Evolutionary conservation across 2,329 filamentous ascomycete species (phyloP).

Genomic region (Colletotrichum destructivum): DNA sequence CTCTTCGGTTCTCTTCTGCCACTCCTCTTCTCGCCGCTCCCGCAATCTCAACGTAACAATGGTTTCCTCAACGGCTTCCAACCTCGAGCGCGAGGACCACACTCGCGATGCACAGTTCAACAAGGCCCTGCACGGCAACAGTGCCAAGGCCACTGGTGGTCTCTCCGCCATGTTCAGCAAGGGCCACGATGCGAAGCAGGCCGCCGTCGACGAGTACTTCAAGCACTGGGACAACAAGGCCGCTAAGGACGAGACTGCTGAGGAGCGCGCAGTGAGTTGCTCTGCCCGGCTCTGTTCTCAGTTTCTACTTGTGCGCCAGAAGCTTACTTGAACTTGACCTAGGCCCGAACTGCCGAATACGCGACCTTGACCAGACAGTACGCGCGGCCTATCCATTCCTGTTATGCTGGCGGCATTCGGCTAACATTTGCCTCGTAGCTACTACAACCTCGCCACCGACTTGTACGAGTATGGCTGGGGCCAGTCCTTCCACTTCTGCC

Average conservation of each 20-base stretch:
- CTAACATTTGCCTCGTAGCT: constrained; percentile 64
- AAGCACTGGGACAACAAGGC: constrained; percentile 91
- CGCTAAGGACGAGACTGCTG: constrained; percentile 78
- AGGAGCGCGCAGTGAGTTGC: constrained; percentile 77
- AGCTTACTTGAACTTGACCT: constrained; percentile 40
- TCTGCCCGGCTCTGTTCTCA: constrained; percentile 23
- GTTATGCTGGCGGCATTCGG: background rate
- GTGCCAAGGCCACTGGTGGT: constrained; percentile 78
- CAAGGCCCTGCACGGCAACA: constrained; percentile 85
- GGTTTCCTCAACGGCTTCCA: constrained; percentile 57
- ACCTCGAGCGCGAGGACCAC: constrained; percentile 87
- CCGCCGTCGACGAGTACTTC: constrained; percentile 88
- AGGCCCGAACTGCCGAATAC: constrained; percentile 86
- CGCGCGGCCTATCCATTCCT: constrained; percentile 47
- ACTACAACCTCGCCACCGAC: constrained; percentile 94
- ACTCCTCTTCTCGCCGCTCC: background rate
- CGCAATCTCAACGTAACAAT: constrained; percentile 55
- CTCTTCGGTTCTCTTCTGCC: constrained; percentile 7
- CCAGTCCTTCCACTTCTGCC: constrained; percentile 94
- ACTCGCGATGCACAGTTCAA: constrained; percentile 91
- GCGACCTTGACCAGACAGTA: constrained; percentile 90
- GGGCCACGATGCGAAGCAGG: constrained; percentile 78
- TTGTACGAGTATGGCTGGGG: constrained; percentile 97
- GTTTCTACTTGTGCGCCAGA: background rate
- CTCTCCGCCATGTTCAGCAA: constrained; percentile 88